Conservation (phyloP, 257 asterid genomes). For the Solanum stenotomum region DNA sequence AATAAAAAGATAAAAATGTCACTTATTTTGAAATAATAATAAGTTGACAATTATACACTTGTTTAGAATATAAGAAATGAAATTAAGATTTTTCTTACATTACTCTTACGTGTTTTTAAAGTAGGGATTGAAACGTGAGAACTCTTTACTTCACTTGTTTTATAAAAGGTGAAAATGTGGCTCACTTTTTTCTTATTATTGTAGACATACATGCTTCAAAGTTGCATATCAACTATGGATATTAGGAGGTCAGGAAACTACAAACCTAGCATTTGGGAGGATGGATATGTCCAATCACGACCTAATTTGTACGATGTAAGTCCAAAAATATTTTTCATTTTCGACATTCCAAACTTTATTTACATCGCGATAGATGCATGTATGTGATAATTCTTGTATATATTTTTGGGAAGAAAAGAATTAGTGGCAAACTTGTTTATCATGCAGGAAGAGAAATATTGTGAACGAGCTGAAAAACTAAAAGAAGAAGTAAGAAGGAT, state of each 20-base stretch:
- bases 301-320: constrained; percentile 17
- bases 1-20: neutral
- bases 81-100: neutral
- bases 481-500: constrained; percentile 13
- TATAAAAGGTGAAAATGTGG: neutral
- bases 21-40: neutral
- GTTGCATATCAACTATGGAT: neutral
- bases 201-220: neutral
- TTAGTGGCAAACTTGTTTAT: neutral
- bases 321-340: neutral
- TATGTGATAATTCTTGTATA: neutral
- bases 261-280: constrained; percentile 31
- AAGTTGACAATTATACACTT: neutral
- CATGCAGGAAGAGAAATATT: constrained; percentile 27
- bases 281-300: constrained; percentile 32
- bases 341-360: neutral
- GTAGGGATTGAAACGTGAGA: neutral
- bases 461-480: constrained; percentile 16
- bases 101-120: neutral
- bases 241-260: constrained; percentile 38
- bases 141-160: neutral
- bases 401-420: neutral
- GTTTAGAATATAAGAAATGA: neutral
- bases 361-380: neutral
- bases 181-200: neutral